Evolutionary conservation across 2,329 filamentous ascomycete species (phyloP).

Genomic region (Aspergillus luchuensis): DNA sequence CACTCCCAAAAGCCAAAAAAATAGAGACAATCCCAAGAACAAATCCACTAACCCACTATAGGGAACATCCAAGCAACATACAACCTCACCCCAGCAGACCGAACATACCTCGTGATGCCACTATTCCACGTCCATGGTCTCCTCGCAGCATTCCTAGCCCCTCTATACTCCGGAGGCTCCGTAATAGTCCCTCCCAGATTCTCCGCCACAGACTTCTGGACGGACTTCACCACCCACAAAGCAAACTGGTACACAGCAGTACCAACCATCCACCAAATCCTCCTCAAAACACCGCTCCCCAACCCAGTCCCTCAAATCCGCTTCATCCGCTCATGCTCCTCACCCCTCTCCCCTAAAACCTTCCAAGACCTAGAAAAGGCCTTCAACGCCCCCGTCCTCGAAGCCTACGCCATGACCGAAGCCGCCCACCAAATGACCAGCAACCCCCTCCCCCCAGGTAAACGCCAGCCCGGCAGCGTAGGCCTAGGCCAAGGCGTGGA

Average conservation of each 20-base stretch:
- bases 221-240: slow-evolving; percentile 69
- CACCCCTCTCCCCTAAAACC: slow-evolving; percentile 76
- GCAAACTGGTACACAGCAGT: slow-evolving; percentile 93
- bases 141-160: slow-evolving; percentile 77
- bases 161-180: slow-evolving; percentile 73
- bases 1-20: background rate
- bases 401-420: slow-evolving; percentile 93
- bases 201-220: slow-evolving; percentile 82
- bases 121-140: slow-evolving; percentile 91
- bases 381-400: slow-evolving; percentile 77
- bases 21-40: background rate
- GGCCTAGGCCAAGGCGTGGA: slow-evolving; percentile 83
- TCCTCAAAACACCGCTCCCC: slow-evolving; percentile 72
- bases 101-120: slow-evolving; percentile 86
- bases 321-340: slow-evolving; percentile 87
- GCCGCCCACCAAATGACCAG: slow-evolving; percentile 60
- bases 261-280: slow-evolving; percentile 89
- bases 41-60: slow-evolving; percentile 30
- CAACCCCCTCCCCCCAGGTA: slow-evolving; percentile 68
- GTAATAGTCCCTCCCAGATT: slow-evolving; percentile 78
- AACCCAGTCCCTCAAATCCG: slow-evolving; percentile 71
- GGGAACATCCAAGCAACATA: slow-evolving; percentile 80
- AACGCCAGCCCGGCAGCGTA: slow-evolving; percentile 78
- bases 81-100: slow-evolving; percentile 67
- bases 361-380: slow-evolving; percentile 77